Evolutionary conservation across 2,329 filamentous ascomycete species (phyloP).

Genomic region (Fusarium pilosicola): DNA sequence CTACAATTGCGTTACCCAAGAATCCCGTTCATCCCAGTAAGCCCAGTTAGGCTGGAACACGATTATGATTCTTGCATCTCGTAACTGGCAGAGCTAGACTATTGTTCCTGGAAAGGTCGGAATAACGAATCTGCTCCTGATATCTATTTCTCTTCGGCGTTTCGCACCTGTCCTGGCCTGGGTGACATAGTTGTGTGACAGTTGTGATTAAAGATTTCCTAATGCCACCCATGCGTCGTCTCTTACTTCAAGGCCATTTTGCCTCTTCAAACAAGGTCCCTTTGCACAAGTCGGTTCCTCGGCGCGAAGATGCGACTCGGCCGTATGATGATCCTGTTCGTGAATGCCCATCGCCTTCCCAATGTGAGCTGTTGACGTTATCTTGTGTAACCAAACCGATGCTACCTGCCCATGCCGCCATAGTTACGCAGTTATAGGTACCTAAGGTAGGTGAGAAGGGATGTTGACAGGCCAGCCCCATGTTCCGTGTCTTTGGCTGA

Average conservation of each 20-base stretch:
- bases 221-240: background rate
- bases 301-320: constrained; percentile 10
- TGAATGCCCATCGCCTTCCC: background rate
- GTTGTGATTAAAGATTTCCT: background rate
- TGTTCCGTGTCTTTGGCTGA: constrained; percentile 15
- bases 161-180: background rate
- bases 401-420: background rate
- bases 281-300: background rate
- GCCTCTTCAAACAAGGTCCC: background rate
- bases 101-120: background rate
- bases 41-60: constrained; percentile 3
- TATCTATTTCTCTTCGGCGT: background rate
- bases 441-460: background rate
- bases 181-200: background rate
- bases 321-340: constrained; percentile 1
- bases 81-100: background rate
- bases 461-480: background rate
- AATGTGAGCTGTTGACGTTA: background rate
- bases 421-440: constrained; percentile 7
- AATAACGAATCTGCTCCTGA: background rate
- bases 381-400: constrained; percentile 7
- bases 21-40: constrained; percentile 1
- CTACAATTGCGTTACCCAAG: constrained; percentile 3
- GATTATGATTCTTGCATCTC: constrained; percentile 2
- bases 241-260: background rate